Conservation (phyloP, 106 monocot species). For the Apostasia ramifera region DNA sequence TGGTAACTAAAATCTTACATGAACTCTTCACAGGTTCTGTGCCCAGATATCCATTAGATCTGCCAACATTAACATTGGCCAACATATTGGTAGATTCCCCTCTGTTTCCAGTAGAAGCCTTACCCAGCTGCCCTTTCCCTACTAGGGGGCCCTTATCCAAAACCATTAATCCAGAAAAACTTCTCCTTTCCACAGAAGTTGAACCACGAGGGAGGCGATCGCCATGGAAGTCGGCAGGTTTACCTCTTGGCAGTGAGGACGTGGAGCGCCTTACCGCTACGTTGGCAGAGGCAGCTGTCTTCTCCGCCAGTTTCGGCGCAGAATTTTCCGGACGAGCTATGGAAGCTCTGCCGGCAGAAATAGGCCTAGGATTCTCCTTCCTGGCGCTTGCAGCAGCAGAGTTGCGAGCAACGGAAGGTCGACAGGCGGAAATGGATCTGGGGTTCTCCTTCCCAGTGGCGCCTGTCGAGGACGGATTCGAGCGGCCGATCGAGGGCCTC, state of each 20-base stretch:
- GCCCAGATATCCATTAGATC: background rate
- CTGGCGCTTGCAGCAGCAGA: constrained; percentile 8
- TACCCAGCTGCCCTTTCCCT: background rate
- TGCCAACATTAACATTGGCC: background rate
- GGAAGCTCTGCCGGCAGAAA: constrained; percentile 25
- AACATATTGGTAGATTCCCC: background rate
- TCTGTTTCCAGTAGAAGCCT: constrained; percentile 1
- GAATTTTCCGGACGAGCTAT: constrained; percentile 19
- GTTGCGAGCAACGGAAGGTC: background rate
- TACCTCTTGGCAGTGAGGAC: constrained; percentile 68
- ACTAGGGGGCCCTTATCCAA: background rate
- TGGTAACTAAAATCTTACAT: constrained; percentile 2
- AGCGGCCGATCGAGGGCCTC: background rate
- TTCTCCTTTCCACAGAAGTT: constrained; percentile 6
- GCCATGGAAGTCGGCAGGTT: constrained; percentile 3
- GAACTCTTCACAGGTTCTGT: background rate
- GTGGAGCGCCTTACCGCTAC: constrained; percentile 73
- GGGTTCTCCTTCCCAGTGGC: constrained; percentile 24
- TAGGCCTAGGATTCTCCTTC: constrained; percentile 28
- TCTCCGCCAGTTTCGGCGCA: constrained; percentile 13
- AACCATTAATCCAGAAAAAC: constrained; percentile 12
- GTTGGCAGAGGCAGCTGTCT: constrained; percentile 11
- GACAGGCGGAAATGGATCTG: constrained; percentile 1
- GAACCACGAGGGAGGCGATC: constrained; percentile 25
- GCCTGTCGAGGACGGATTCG: constrained; percentile 1